phyloP scores from a whole-genome alignment of 208 protist species.

The Blechomonas ayalai region DNA sequence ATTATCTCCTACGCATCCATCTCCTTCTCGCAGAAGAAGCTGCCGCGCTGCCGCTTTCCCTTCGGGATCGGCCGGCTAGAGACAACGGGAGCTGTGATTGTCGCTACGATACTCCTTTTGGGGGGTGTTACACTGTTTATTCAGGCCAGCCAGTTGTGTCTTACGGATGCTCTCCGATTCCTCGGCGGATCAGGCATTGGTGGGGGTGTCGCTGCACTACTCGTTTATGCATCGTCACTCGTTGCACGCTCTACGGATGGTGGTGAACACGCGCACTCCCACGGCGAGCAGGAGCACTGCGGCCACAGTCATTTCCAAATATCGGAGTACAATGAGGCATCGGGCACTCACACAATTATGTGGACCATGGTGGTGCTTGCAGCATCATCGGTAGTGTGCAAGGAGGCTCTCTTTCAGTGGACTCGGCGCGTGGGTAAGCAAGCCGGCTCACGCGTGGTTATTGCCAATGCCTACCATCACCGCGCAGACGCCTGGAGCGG shows the following conservation, averaged over 20 bases:
- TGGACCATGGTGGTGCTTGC: conserved; percentile 82
- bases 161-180: conserved; percentile 14
- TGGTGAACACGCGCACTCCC: conserved; percentile 13
- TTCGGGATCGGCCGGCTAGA: conserved; percentile 81
- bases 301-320: conserved; percentile 80
- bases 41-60: conserved; percentile 78
- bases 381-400: conserved; percentile 53
- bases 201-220: conserved; percentile 5
- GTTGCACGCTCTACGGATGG: too few species aligned
- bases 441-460: conserved; percentile 73
- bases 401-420: conserved; percentile 83
- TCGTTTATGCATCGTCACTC: too few species aligned
- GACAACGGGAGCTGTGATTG: conserved; percentile 72
- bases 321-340: conserved; percentile 31
- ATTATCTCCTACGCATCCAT: conserved; percentile 71
- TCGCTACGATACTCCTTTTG: conserved; percentile 67
- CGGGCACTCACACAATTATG: conserved; percentile 46
- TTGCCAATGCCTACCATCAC: conserved; percentile 88
- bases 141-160: conserved; percentile 47
- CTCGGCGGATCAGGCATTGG: conserved; percentile 2
- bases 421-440: conserved; percentile 56
- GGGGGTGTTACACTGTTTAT: conserved; percentile 69
- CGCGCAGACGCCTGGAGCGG: conserved; percentile 85
- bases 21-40: conserved; percentile 36
- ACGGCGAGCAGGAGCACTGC: conserved; percentile 16